Base-by-base conservation (phyloP, 2,329 filamentous ascomycete genomes). In the Aspergillus ochraceus region DNA sequence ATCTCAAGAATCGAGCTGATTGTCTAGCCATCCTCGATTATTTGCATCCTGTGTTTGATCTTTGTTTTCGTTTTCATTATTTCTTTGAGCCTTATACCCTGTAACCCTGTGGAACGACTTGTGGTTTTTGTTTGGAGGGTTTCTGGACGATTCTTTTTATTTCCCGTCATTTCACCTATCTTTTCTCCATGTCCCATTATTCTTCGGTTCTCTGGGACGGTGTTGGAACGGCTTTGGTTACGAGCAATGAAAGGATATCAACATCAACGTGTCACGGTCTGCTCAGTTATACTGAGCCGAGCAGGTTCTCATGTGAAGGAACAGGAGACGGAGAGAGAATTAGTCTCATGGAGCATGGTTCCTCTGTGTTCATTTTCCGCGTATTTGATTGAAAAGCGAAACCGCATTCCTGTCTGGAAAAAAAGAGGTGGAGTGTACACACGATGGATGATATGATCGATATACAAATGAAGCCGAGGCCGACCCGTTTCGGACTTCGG, bases 1-100 rank as follows among this genome's bases (percentile, higher is more conserved):
- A 3, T 74, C 70, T 22, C 59, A 68, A 58, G 67, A 59, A 42
- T 68, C 66, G n/a, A 59, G 54, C 26, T 68, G 59, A 62, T 39
- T 32, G 50, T 14, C 45, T 24, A 58, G 26, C 45, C 17, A 9
- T n/a, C 36, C 36, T 42, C 36, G 17, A 42, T 42, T 42, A n/a
- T n/a, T 17, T 42, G 36, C 14, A n/a, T n/a, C 5, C 14, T 42
- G 36, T 42, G 36, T 51, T 50, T 46, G 49, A 26, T 56, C 22
- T 53, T 54, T 45, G 47, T 50, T 49, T 56, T 26, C 9, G 17
- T 24, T 52, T 30, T 39, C 47, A 30, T 30, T 42, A 22, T 32
- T 32, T 55, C 39, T 39, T 32, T 53, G 22, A 24, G 11, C 39
- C 26, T 22, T 39, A 39, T 39, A 46, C 54, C 12, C n/a, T 19